Conservation (phyloP, 345 rosid genomes). For the Psidium guajava region DNA sequence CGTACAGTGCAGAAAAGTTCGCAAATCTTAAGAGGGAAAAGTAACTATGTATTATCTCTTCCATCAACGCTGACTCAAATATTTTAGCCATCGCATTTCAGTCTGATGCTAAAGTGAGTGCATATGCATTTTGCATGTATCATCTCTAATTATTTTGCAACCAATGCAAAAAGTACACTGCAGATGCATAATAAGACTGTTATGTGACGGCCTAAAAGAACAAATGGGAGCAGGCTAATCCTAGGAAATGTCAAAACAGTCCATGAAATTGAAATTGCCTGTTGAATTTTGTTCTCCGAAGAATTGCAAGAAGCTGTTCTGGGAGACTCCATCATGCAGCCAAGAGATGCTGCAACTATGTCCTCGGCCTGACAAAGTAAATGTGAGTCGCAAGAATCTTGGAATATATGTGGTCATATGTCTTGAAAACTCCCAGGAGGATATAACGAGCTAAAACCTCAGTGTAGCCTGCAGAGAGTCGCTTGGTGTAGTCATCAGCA, state of each 20-base stretch:
- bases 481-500: slow-evolving; percentile 82
- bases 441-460: slow-evolving; percentile 32
- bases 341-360: slow-evolving; percentile 24
- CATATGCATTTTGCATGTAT: background rate
- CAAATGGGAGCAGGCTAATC: background rate
- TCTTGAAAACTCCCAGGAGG: background rate
- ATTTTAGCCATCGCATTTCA: background rate
- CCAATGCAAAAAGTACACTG: background rate
- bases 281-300: background rate
- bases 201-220: background rate
- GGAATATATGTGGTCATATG: background rate
- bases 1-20: background rate
- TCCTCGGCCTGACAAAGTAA: background rate
- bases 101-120: background rate
- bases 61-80: background rate
- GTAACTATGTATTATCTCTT: background rate
- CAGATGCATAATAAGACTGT: background rate
- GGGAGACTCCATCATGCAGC: slow-evolving; percentile 18
- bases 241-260: slow-evolving; percentile 6
- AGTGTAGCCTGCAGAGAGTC: slow-evolving; percentile 61
- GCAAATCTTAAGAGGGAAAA: background rate
- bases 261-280: slow-evolving; percentile 26
- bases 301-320: slow-evolving; percentile 12
- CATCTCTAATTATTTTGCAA: background rate
- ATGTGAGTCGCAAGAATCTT: slow-evolving; percentile 28